Base-by-base conservation (phyloP, 1,284 basidiomycete species). In the Bjerkandera adusta region DNA sequence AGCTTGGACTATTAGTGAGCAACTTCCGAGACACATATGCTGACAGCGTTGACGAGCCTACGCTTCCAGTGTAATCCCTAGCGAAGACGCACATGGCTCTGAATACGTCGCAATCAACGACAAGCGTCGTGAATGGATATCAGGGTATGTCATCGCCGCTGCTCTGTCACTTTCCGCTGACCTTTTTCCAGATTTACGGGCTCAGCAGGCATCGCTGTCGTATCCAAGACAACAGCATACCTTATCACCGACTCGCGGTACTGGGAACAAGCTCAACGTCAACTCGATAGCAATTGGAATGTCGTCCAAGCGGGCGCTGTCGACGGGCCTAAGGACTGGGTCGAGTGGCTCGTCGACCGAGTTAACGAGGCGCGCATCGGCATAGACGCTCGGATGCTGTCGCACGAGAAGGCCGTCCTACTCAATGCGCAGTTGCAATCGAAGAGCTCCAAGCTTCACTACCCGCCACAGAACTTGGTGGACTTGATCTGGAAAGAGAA, bases 171-270 rank as follows among this genome's bases (percentile, higher is more conserved):
- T 39, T n/a, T 16, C 25, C 5, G 10, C 43, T 53, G 26, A 50
- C 49, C 22, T 26, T 51, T 33, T 16, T 45, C 35, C 55, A 92
- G 89, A 15, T 97, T 97, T 64, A 80, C 81, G 15, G 94, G 94
- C 11, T 84, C 85, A n/a, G 85, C 88, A 3, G 94, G 93, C 5
- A 78, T 83, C 41, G 93, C 89, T 4, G 74, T 97, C 35, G 69
- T 96, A 18, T 84, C 87, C 1, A 71, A 72, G 55, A 73, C 73
- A 1, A 68, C 73, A 2, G 84, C 85, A 3, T 86, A 87, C 56
- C 73, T 97, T 22, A 77, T 95, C 54, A 87, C 85, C 16, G 93
- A 97, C 65, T 90, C 92, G 21, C 78, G 92, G 22, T 97, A 97
- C 65, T 96, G 91, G 85, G 63, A 86, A 1, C 92, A 94, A 67